These are phyloP conservation scores for Phlebopus sp. DNA, from an alignment of 1,284 basidiomycete species.

Conservation along the genomic window DNA sequence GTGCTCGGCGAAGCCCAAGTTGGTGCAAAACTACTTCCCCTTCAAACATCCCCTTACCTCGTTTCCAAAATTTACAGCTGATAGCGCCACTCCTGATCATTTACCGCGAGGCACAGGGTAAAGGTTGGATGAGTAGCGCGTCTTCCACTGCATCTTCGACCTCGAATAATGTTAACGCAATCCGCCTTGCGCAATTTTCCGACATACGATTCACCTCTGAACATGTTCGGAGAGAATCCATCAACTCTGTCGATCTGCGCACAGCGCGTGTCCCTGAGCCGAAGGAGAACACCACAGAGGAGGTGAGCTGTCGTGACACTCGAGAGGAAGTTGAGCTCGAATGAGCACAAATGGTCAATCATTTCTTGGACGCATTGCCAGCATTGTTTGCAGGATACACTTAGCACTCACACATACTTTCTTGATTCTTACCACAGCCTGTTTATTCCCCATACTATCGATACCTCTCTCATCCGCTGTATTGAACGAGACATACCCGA, in stretches of 20 bases:
- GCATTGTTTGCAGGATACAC: no score
- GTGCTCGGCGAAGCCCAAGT: constrained; percentile 29
- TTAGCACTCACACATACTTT: no score
- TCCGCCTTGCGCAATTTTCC: constrained; percentile 22
- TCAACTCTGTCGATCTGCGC: constrained; percentile 1
- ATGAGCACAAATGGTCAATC: no score
- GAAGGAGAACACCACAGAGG: no score
- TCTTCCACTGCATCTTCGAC: constrained; percentile 7
- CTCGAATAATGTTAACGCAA: constrained; percentile 2
- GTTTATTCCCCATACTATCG: no score
- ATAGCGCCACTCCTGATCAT: constrained; percentile 28
- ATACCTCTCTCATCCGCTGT: no score
- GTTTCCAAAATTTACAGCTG: constrained; percentile 13
- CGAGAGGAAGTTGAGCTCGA: no score
- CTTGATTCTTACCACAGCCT: no score
- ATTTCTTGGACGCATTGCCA: no score
- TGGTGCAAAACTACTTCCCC: constrained; percentile 1
- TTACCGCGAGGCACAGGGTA: constrained; percentile 28
- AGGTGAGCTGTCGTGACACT: no score
- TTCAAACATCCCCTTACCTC: neutral
- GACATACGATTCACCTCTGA: constrained; percentile 27
- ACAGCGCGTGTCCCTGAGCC: no score
- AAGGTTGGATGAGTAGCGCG: constrained; percentile 26
- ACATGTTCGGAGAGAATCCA: constrained; percentile 8
- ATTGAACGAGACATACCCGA: no score